A percentile compares a stretch with the other conserved stretches of the same genome.
These are phyloP conservation scores for Mediolabrus comicus DNA, from an alignment of 108 stramenopile genomes.

Conservation along the genomic window DNA sequence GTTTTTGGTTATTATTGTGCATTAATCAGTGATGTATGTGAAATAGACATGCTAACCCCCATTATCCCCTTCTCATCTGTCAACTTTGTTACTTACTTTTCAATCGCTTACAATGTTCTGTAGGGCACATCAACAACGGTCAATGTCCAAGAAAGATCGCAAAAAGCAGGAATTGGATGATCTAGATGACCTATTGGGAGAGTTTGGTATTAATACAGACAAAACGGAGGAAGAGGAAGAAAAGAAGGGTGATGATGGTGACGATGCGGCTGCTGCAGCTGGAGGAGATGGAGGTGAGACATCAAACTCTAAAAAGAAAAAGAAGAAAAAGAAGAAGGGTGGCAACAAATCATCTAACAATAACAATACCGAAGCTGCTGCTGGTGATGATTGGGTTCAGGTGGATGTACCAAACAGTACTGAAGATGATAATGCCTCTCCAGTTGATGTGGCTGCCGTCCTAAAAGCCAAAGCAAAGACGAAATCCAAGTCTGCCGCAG, in stretches of 20 bases:
- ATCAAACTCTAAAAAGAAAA: conserved; percentile 7
- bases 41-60: too few species aligned
- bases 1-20: background rate
- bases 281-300: background rate
- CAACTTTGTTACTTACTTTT: background rate
- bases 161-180: conserved; percentile 36
- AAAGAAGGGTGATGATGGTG: conserved; percentile 17
- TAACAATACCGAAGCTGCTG: background rate
- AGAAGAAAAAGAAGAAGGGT: conserved; percentile 45
- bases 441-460: conserved; percentile 41
- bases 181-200: conserved; percentile 39
- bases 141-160: conserved; percentile 44
- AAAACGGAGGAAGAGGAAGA: background rate
- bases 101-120: background rate
- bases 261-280: background rate
- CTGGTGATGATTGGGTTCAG: conserved; percentile 33
- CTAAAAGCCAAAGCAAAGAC: conserved; percentile 34
- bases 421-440: conserved; percentile 2
- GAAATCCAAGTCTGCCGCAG: conserved; percentile 22
- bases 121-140: conserved; percentile 12
- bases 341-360: background rate
- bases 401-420: conserved; percentile 9
- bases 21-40: too few species aligned
- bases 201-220: conserved; percentile 22
- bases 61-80: too few species aligned